These are phyloP conservation scores for Immersiella caudata DNA, from an alignment of 495 filamentous ascomycete genomes.

Conservation along the genomic window DNA sequence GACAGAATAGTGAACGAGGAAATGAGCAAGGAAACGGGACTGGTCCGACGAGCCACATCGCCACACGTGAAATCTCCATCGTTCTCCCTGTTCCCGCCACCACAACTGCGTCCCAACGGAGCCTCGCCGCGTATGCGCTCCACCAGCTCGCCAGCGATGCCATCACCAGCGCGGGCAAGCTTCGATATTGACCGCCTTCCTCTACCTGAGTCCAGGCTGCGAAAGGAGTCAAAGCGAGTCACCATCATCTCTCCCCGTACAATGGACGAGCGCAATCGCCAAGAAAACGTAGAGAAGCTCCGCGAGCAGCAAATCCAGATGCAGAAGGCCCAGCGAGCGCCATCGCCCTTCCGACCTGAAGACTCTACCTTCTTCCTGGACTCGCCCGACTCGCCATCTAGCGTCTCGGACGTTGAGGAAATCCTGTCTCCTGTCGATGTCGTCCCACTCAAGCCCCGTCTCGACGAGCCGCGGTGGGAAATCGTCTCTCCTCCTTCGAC, in stretches of 20 bases:
- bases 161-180: constrained; percentile 45
- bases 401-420: constrained; percentile 32
- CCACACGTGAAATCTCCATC: constrained; percentile 61
- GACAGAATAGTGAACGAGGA: constrained; percentile 43
- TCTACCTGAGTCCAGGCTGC: constrained; percentile 8
- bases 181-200: constrained; percentile 30
- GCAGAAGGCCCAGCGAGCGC: constrained; percentile 27
- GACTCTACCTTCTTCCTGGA: constrained; percentile 53
- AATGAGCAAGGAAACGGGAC: constrained; percentile 16
- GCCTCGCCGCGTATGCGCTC: constrained; percentile 57
- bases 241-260: constrained; percentile 35
- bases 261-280: constrained; percentile 36
- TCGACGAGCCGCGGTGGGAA: constrained; percentile 54
- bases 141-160: constrained; percentile 60
- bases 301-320: constrained; percentile 31
- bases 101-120: constrained; percentile 45
- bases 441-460: constrained; percentile 33
- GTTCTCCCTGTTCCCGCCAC: constrained; percentile 66
- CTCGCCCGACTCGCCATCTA: constrained; percentile 52
- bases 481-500: constrained; percentile 48
- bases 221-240: constrained; percentile 35
- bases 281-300: constrained; percentile 31
- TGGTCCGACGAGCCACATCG: constrained; percentile 59
- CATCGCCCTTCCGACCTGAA: constrained; percentile 42
- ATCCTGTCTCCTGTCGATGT: background rate